A percentile compares a stretch with the other conserved stretches of the same genome.
These are phyloP conservation scores for Phlyctochytrium arcticum DNA, from an alignment of 192 early-diverging fungal species.

Conservation along the genomic window DNA sequence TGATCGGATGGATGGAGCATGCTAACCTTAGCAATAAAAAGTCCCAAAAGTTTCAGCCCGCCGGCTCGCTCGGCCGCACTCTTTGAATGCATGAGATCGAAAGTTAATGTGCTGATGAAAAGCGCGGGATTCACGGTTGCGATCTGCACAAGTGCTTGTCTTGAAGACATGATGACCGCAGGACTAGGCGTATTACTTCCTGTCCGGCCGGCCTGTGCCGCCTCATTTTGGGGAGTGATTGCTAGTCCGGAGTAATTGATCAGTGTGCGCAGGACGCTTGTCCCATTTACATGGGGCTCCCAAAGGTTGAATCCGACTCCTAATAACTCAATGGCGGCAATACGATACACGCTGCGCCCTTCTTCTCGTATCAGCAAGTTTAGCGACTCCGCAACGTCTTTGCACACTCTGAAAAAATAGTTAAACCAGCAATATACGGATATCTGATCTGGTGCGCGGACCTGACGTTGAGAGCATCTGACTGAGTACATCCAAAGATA, in stretches of 20 bases:
- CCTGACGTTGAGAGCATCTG: slow-evolving; percentile 12
- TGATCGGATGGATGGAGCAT: background rate
- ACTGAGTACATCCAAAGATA: slow-evolving; percentile 65
- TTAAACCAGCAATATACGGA: background rate
- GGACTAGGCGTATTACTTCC: background rate
- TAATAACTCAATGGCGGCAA: slow-evolving; percentile 68
- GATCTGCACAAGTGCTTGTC: slow-evolving; percentile 68
- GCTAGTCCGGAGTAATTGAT: slow-evolving; percentile 52
- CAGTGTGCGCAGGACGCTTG: slow-evolving; percentile 56
- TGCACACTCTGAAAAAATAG: slow-evolving; percentile 30
- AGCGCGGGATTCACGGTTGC: slow-evolving; percentile 59
- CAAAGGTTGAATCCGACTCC: slow-evolving; percentile 68
- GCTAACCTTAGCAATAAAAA: slow-evolving; percentile 70
- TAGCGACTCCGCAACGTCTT: slow-evolving; percentile 66
- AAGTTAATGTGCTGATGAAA: slow-evolving; percentile 69
- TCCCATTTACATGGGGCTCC: slow-evolving; percentile 72
- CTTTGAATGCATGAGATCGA: slow-evolving; percentile 70
- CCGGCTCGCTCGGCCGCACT: slow-evolving; percentile 51
- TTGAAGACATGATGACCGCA: slow-evolving; percentile 54
- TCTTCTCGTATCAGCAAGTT: slow-evolving; percentile 62
- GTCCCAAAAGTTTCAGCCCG: slow-evolving; percentile 62
- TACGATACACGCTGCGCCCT: slow-evolving; percentile 39
- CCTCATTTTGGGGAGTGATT: background rate
- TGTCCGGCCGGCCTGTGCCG: background rate
- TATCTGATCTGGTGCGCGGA: background rate